These are phyloP conservation scores for Ascochyta viciae-villosae DNA, from an alignment of 2,329 filamentous ascomycete species.

Conservation along the genomic window DNA sequence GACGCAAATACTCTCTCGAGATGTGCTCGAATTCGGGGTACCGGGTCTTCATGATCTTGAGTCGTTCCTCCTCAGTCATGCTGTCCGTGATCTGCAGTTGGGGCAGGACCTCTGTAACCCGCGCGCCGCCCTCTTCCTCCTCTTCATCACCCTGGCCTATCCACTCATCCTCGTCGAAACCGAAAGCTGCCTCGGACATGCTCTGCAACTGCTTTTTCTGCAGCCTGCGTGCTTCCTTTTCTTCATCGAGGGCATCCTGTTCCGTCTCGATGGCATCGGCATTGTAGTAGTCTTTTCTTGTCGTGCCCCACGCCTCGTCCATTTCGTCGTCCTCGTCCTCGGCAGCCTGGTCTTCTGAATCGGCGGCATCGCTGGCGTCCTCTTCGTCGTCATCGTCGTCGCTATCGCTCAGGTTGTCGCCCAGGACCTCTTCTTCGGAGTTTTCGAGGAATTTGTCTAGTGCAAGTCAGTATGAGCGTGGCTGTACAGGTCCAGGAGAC, in stretches of 20 bases:
- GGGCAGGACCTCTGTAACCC: slow-evolving; percentile 86
- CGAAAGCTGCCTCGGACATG: slow-evolving; percentile 91
- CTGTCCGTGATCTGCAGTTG: slow-evolving; percentile 81
- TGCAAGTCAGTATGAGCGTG: slow-evolving; percentile 6
- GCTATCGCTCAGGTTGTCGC: slow-evolving; percentile 58
- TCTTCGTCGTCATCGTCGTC: slow-evolving; percentile 51
- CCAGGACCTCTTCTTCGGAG: slow-evolving; percentile 70
- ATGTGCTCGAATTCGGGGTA: slow-evolving; percentile 94
- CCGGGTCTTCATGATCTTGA: slow-evolving; percentile 76
- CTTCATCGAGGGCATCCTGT: slow-evolving; percentile 84
- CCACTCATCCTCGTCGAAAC: slow-evolving; percentile 92
- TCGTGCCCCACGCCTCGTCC: slow-evolving; percentile 82
- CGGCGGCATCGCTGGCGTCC: slow-evolving; percentile 42
- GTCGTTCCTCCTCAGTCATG: slow-evolving; percentile 76
- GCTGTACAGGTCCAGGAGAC: neutral
- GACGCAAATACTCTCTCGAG: slow-evolving; percentile 76
- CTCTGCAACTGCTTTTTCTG: slow-evolving; percentile 90
- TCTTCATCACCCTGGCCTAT: slow-evolving; percentile 59
- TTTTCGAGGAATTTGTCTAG: slow-evolving; percentile 64
- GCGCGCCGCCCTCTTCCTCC: slow-evolving; percentile 57
- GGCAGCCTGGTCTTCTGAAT: slow-evolving; percentile 47
- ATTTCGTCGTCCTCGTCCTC: slow-evolving; percentile 65
- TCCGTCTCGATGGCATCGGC: slow-evolving; percentile 78
- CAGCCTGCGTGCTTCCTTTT: slow-evolving; percentile 83
- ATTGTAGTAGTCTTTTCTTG: slow-evolving; percentile 91